Base-by-base conservation (phyloP, 176 grass and related monocot species). In the Metroxylon sagu region DNA sequence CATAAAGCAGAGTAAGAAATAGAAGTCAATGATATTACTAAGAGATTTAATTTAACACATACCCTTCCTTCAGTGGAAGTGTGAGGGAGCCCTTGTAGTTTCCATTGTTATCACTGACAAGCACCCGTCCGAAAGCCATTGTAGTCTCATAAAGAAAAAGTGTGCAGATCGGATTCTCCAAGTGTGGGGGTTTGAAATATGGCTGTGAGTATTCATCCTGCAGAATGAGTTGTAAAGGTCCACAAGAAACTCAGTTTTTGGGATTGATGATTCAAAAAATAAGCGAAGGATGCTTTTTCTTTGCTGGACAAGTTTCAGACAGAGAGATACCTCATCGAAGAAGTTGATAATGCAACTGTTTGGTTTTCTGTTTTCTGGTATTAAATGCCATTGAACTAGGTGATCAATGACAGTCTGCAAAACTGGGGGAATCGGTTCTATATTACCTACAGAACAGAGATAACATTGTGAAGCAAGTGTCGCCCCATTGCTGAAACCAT, bases 311-410 rank as follows among this genome's bases (percentile, higher is more conserved):
- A 3, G 35, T 14, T 43, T 43, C 35, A 14, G 10, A 64, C 14
- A 57, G 60, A 21, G 39, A 52, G 68, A 35, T 86, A 98, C 94
- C 88, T 93, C 94, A 75, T 98, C 94, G 61, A 98, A 93, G 82
- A 98, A 98, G 61, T 98, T 98, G 76, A 98, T 93, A 72, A 98
- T 76, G 64, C 89, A 86, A 71, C 94, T 85, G 73, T 93, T 92
- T 49, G 94, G 94, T 50, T 88, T 92, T 79, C 82, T 90, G 66
- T 73, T 89, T 64, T 98, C 88, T 71, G 94, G 94, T 83, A 98
- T 83, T 70, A 98, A 71, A 80, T 76, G 94, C 94, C 94, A 98
- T 72, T 90, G 78, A 72, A 98, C 85, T 67, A 98, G 76, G 64
- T 92, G 88, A 70, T 98, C 88, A 58, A 92, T 98, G 59, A 93